Evolutionary conservation across 768 basidiomycete genomes (phyloP).

Genomic region (Hemileccinum rubropunctum): DNA sequence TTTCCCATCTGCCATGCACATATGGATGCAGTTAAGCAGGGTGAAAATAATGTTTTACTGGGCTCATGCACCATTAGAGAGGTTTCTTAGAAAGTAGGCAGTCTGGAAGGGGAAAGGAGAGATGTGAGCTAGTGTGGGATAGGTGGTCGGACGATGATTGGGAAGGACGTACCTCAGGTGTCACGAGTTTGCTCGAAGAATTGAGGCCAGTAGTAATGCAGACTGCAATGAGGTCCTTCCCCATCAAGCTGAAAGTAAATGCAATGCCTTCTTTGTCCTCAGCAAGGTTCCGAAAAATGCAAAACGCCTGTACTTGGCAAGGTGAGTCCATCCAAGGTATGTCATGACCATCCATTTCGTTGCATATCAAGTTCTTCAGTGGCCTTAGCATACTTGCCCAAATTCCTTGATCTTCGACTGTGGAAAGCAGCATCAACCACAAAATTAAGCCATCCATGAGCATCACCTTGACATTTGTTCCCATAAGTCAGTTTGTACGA

Average conservation of each 20-base stretch:
- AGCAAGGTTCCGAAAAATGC: slow-evolving; percentile 64
- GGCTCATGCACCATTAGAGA: too few species aligned
- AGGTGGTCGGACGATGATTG: too few species aligned
- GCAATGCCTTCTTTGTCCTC: slow-evolving; percentile 61
- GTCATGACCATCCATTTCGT: too few species aligned
- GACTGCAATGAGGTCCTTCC: slow-evolving; percentile 42
- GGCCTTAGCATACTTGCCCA: too few species aligned
- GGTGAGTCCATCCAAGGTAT: slow-evolving; percentile 59
- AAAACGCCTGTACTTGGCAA: slow-evolving; percentile 73
- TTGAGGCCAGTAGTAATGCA: slow-evolving; percentile 49
- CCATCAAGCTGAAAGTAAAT: slow-evolving; percentile 50
- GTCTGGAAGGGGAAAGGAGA: too few species aligned
- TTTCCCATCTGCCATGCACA: too few species aligned
- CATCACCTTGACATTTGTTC: slow-evolving; percentile 50
- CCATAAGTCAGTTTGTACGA: not conserved
- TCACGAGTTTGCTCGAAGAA: slow-evolving; percentile 50
- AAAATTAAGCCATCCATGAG: slow-evolving; percentile 66
- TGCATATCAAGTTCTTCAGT: too few species aligned
- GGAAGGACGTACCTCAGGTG: slow-evolving; percentile 45
- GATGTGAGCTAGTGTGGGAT: too few species aligned
- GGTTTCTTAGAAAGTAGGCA: too few species aligned
- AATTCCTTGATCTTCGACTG: too few species aligned
- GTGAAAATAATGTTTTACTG: too few species aligned
- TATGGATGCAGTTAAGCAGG: too few species aligned
- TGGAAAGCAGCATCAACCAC: slow-evolving; percentile 62